A percentile compares a stretch with the other conserved stretches of the same genome.
Conservation (phyloP, 495 filamentous ascomycete genomes). For the Endocarpon pusillum region DNA sequence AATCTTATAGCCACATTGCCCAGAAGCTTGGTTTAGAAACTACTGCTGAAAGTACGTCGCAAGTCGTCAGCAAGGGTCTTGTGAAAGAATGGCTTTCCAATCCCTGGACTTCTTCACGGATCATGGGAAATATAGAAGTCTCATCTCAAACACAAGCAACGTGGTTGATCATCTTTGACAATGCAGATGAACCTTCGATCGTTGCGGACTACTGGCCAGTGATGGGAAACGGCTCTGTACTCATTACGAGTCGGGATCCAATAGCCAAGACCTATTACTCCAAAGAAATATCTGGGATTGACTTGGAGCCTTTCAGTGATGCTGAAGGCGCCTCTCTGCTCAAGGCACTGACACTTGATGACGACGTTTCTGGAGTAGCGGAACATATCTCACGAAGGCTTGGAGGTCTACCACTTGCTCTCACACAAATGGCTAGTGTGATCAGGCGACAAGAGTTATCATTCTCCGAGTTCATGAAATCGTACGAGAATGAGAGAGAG, state of each 20-base stretch:
- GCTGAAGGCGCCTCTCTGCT: constrained; percentile 10
- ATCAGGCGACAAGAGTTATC: constrained; percentile 14
- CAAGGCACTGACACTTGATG: constrained; percentile 5
- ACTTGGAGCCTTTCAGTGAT: constrained; percentile 5
- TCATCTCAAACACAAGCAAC: constrained; percentile 10
- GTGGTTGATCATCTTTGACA: constrained; percentile 27
- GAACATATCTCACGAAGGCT: constrained; percentile 10
- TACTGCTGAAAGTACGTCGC: constrained; percentile 11
- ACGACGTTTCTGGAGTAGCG: constrained; percentile 4
- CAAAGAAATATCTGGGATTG: constrained; percentile 6
- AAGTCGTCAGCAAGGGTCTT: constrained; percentile 14
- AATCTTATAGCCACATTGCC: constrained; percentile 18
- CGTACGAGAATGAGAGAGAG: constrained; percentile 15
- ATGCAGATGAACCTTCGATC: constrained; percentile 16
- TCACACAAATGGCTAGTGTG: constrained; percentile 25
- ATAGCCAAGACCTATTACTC: constrained; percentile 7
- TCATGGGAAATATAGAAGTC: too few relatives aligned
- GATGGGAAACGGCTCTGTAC: constrained; percentile 15
- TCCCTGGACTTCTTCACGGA: constrained; percentile 12
- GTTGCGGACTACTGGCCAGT: constrained; percentile 20
- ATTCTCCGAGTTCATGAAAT: constrained; percentile 13
- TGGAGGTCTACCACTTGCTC: constrained; percentile 23
- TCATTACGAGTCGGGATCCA: constrained; percentile 23
- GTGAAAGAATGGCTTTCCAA: constrained; percentile 21
- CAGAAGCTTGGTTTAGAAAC: constrained; percentile 18